Conservation (phyloP, 805 yeast genomes). For the Yamadazyma akitaensis region DNA sequence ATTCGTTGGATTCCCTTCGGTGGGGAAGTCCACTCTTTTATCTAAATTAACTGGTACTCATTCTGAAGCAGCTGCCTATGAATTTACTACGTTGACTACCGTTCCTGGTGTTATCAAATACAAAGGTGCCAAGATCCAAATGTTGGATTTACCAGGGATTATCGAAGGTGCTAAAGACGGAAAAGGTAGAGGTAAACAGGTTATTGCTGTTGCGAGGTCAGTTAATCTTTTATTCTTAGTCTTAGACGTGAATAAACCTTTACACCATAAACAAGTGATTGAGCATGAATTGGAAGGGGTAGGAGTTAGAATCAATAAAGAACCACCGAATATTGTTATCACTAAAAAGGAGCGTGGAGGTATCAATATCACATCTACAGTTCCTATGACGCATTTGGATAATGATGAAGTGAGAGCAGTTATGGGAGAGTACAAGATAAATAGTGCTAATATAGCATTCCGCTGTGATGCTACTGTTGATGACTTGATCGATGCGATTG, state of each 20-base stretch:
- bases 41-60: conserved; percentile 92
- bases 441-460: conserved; percentile 93
- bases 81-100: conserved; percentile 94
- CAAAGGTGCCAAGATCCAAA: conserved; percentile 96
- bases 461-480: conserved; percentile 98
- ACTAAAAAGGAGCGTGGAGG: conserved; percentile 97
- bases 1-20: conserved; percentile 97
- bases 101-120: conserved; percentile 96
- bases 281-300: conserved; percentile 96
- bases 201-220: conserved; percentile 98
- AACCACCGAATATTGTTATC: conserved; percentile 88
- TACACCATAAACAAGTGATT: conserved; percentile 88
- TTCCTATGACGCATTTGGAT: conserved; percentile 86
- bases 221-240: conserved; percentile 92
- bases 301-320: conserved; percentile 89
- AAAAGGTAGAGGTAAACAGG: conserved; percentile 92
- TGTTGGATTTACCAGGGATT: conserved; percentile 89
- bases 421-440: conserved; percentile 90
- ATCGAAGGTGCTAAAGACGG: conserved; percentile 92
- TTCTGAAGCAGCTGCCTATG: conserved; percentile 97
- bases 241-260: conserved; percentile 92
- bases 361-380: conserved; percentile 87
- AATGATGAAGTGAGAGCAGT: conserved; percentile 94
- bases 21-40: conserved; percentile 82
- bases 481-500: conserved; percentile 91